Evolutionary conservation across 78 protist species (phyloP), one percentile per base, ranked within the genome.

Genomic region (Monosiga brevicollis): DNA sequence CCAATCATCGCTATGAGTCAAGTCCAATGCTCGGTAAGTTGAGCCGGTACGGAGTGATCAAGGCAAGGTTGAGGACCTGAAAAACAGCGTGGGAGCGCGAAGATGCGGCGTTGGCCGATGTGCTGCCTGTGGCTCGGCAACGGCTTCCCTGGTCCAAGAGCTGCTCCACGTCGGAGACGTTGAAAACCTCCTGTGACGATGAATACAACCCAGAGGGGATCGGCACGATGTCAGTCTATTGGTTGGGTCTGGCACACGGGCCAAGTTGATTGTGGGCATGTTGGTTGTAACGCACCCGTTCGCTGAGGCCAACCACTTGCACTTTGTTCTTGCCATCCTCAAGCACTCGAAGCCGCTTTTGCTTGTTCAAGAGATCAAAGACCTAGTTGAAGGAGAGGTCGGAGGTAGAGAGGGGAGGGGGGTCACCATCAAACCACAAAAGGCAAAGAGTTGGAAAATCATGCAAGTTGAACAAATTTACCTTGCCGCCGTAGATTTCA

Each of bases 71-170:
- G n/a, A n/a, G 38, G 39, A 95, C 87, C 79, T 90, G 93, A 38
- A 96, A 87, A 55, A 96, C 90, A 71, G 97, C 99, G 78, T 96
- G 99, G 0, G 96, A 92, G 41, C 99, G 89, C 3, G 95, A 91
- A 0, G 93, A 88, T 74, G 91, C 94, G n/a, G 88, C 93, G 83
- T 96, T 96, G 55, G 89, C 95, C 35, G 93, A 91, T 10, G 99
- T 96, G n/a, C 90, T 55, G 3, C 97, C 97, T 0, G 94, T 49
- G 29, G 62, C 62, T 15, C 62, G 62, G 29, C 29, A 6, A 6
- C 62, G 62, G 29, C 29, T 20, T 49, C 62, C 62, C 6, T 20
- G 6, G 29, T 6, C 62, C 6, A 49, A 15, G 29, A 49, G 62
- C 62, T 49, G 29, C 62, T 49, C 29, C 62, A 49, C 62, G 29